Base-by-base conservation (phyloP, 192 early-diverging fungal species). In the Coemansia sp. region DNA sequence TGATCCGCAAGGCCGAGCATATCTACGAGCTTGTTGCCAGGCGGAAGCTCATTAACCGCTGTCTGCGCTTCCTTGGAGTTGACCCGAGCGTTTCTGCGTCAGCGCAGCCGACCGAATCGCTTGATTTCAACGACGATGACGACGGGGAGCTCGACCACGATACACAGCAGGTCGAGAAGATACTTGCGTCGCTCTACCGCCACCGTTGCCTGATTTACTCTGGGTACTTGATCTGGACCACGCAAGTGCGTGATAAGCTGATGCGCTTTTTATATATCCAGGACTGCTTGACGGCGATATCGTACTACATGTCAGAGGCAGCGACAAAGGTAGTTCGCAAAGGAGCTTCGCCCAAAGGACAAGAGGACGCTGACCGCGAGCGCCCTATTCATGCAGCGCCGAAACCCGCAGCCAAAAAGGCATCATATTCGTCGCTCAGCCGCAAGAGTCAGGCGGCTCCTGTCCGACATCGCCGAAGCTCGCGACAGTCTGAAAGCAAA, bases 171-270 rank as follows among this genome's bases (percentile, higher is more conserved):
- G 72, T 80, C 25, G 83, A 84, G 33, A 79, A 82, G 54, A 65
- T 75, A 3, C 52, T 81, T 8, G 83, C 75, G 3, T 61, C 83
- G 59, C 67, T 75, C 19, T 95, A 93, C 65, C 81, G 87, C 34
- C 87, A 89, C 67, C 81, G 88, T 22, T 93, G 87, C 62, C 79
- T 95, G 74, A 86, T 93, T 0, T 93, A 97, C 76, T 95, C 93
- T 55, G 83, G 93, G 2, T 85, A 90, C 49, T 73, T 92, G 41
- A 82, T 95, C 17, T 97, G 93, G 93, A 97, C 93, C 56, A 86
- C 85, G 45, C 84, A 87, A 33, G 87, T 97, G 10, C 87, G 95
- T 29, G 94, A 97, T 68, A 80, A 89, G 35, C 63, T 94, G 5
- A 91, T 94, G 79, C 79, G 88, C 56, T 87, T 91, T 53, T 46